A percentile compares a stretch with the other conserved stretches of the same genome.
These are phyloP conservation scores for Acaromyces ingoldii DNA, from an alignment of 1,284 basidiomycete genomes.

Conservation along the genomic window DNA sequence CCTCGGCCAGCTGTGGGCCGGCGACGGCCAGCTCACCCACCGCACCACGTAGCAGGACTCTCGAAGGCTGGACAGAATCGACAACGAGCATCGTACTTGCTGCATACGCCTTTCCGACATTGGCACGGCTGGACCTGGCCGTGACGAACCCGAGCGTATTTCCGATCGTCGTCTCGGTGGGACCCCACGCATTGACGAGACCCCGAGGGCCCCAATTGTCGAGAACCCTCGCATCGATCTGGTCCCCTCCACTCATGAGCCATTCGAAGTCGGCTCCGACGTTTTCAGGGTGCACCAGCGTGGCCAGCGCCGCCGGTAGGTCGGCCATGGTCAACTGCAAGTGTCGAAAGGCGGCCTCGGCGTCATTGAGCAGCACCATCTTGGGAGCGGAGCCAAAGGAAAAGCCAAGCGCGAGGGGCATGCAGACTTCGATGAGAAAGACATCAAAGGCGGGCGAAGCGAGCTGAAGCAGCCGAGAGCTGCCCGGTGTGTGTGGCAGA, in stretches of 20 bases:
- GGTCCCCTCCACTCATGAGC: conserved; percentile 50
- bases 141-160: conserved; percentile 46
- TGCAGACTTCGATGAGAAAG: conserved; percentile 48
- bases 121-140: conserved; percentile 21
- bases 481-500: conserved; percentile 23
- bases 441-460: conserved; percentile 49
- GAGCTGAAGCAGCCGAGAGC: conserved; percentile 42
- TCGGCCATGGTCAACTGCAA: conserved; percentile 46
- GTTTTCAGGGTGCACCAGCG: conserved; percentile 34
- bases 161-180: conserved; percentile 49
- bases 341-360: conserved; percentile 29
- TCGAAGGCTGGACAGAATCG: conserved; percentile 11
- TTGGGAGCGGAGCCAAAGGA: conserved; percentile 43
- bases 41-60: conserved; percentile 24
- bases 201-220: conserved; percentile 35
- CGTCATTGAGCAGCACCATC: conserved; percentile 39
- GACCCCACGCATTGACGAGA: conserved; percentile 50
- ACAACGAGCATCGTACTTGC: conserved; percentile 35
- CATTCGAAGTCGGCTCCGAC: conserved; percentile 34
- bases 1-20: conserved; percentile 47
- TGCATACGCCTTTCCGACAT: conserved; percentile 39
- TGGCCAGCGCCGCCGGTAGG: conserved; percentile 44
- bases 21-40: conserved; percentile 46
- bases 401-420: conserved; percentile 44
- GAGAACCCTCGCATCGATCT: conserved; percentile 43